phyloP scores from a whole-genome alignment of 306 rosid species.

The Lotus japonicus region DNA sequence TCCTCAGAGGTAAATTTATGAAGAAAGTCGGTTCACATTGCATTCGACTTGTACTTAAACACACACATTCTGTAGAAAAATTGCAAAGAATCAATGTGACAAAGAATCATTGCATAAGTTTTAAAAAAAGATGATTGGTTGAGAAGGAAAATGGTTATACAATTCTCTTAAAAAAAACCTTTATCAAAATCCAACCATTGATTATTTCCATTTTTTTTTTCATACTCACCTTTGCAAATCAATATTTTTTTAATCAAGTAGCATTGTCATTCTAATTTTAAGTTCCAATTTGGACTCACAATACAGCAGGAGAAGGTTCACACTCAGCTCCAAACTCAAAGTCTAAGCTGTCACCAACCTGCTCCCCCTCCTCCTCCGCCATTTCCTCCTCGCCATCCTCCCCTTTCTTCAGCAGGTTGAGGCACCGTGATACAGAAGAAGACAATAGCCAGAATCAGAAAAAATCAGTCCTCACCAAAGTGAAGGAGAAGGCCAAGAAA shows the following conservation, averaged over 20 bases:
- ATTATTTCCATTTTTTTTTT: too few relatives aligned
- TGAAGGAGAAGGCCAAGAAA: constrained; percentile 88
- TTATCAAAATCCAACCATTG: too few relatives aligned
- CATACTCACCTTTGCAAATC: too few relatives aligned
- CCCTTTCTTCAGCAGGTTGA: constrained; percentile 27
- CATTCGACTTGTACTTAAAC: too few relatives aligned
- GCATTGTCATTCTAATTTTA: not conserved
- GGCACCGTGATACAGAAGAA: constrained; percentile 48
- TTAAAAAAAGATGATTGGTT: too few relatives aligned
- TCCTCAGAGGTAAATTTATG: constrained; percentile 44
- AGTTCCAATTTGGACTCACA: not conserved
- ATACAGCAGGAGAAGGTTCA: constrained; percentile 35
- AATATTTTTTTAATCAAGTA: constrained; percentile 12
- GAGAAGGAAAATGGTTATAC: too few relatives aligned
- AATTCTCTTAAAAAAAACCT: too few relatives aligned
- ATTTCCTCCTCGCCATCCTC: constrained; percentile 14
- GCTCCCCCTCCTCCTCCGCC: constrained; percentile 9
- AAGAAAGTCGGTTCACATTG: too few relatives aligned
- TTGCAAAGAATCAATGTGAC: too few relatives aligned
- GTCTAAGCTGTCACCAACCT: constrained; percentile 26
- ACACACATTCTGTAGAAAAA: too few relatives aligned
- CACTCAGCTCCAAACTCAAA: not conserved
- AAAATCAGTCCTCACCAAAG: constrained; percentile 86
- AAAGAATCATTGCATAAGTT: too few relatives aligned
- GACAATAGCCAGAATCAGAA: constrained; percentile 58